These are phyloP conservation scores for Rhizopogon rudus DNA, from an alignment of 768 basidiomycete genomes.

Conservation along the genomic window DNA sequence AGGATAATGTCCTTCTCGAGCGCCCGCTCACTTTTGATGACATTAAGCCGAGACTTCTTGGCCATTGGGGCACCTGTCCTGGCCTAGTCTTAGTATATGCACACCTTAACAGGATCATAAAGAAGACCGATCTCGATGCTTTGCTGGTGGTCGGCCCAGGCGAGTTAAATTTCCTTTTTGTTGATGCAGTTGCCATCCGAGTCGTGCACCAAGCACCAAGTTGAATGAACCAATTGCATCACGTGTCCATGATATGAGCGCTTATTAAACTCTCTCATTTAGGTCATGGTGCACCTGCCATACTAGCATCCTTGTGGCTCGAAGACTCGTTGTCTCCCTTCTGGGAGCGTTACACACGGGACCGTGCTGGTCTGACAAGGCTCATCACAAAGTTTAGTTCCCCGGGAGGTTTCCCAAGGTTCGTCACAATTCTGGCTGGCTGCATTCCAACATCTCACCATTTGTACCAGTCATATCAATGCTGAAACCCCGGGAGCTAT, in stretches of 20 bases:
- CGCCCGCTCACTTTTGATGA: conserved; percentile 54
- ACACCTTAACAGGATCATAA: conserved; percentile 62
- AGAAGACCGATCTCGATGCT: conserved; percentile 53
- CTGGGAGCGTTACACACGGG: conserved; percentile 52
- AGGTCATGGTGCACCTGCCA: conserved; percentile 84
- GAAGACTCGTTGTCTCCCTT: conserved; percentile 68
- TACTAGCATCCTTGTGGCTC: conserved; percentile 83
- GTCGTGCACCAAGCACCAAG: not conserved
- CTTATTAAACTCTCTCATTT: not conserved
- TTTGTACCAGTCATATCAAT: conserved; percentile 55
- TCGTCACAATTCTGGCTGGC: conserved; percentile 17
- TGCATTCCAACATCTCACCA: not conserved
- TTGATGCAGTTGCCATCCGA: too few relatives aligned
- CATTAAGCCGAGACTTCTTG: conserved; percentile 78
- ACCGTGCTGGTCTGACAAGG: conserved; percentile 53
- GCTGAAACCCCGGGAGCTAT: conserved; percentile 87
- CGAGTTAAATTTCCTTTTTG: conserved; percentile 14
- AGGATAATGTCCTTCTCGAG: conserved; percentile 64
- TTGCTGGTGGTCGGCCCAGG: conserved; percentile 82
- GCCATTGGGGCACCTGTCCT: conserved; percentile 84
- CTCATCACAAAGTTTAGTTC: conserved; percentile 74
- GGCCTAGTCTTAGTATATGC: conserved; percentile 71
- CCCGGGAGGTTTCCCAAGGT: conserved; percentile 83
- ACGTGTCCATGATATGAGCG: not conserved
- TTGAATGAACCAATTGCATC: not conserved